These are phyloP conservation scores for Tillandsia leiboldiana DNA, from an alignment of 176 grass and related monocot species.

Conservation along the genomic window DNA sequence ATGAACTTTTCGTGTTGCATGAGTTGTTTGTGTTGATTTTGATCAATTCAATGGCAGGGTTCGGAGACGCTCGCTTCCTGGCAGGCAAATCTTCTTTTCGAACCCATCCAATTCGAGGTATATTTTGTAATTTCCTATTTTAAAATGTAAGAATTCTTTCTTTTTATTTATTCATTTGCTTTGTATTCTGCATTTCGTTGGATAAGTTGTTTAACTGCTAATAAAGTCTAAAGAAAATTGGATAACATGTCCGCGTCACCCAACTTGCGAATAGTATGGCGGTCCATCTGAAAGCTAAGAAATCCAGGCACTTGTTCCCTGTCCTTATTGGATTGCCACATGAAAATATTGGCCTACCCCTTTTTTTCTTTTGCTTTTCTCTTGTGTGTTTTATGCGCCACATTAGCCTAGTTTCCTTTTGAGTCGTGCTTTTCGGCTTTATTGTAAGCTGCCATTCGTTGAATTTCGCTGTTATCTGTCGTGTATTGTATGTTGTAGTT, in stretches of 20 bases:
- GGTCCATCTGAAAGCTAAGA: neutral
- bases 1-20: neutral
- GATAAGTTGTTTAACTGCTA: neutral
- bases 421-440: too few species aligned
- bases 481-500: neutral
- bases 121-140: neutral
- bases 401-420: neutral
- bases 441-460: too few species aligned
- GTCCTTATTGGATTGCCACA: neutral
- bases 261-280: neutral
- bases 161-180: neutral
- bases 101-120: slow-evolving; percentile 94
- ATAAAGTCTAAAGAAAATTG: neutral
- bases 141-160: neutral
- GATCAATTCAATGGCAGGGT: slow-evolving; percentile 40
- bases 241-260: neutral
- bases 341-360: neutral
- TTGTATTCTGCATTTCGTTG: neutral
- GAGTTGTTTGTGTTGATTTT: slow-evolving; percentile 9
- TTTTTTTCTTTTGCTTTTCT: neutral
- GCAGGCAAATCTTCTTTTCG: slow-evolving; percentile 96
- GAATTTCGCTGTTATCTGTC: too few species aligned
- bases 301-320: neutral
- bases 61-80: slow-evolving; percentile 76
- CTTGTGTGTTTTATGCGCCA: neutral